Base-by-base conservation (phyloP, 441 rosid genomes). In the Cnidoscolus chayamansa region DNA sequence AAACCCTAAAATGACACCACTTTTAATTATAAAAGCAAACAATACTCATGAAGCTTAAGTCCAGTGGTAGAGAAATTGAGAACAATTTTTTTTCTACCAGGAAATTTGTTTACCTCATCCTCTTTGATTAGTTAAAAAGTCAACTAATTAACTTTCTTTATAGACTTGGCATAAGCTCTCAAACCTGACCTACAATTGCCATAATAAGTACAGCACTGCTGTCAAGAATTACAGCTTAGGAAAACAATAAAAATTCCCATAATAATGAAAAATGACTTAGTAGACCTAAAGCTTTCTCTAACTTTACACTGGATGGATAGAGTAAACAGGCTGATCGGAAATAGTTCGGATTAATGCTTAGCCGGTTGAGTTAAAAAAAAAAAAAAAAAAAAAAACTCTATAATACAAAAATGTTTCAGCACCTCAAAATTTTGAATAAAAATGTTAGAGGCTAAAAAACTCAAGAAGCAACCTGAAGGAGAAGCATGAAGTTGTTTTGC, bases 401-500 rank as follows among this genome's bases (percentile, higher is more conserved):
- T 48, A 13, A 10, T n/a, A 58, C 45, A 56, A 76, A 73, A 63
- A 57, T 66, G 50, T 19, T 13, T 35, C 12, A 56, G 10, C 47
- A 72, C 31, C n/a, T 2, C 40, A 16, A 61, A 60, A 54, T 51
- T 5, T 56, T 16, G 13, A 37, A 54, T 58, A 25, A 64, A 67
- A n/a, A 73, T 58, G 11, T 15, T 25, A 69, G 61, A 56, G 12
- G 3, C 51, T 50, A 20, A 45, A 20, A 45, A 53, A 65, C 37
- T 19, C 51, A 25, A 63, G 16, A 43, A 82, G 59, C 66, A 59
- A 93, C 99, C 98, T 80, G 98, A 93, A 70, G 98, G 91, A 67
- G 91, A 87, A 74, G 96, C 94, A 80, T 95, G 99, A 76, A 95
- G 95, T 75, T 84, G 87, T 76, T 86, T 95, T 2, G 99, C 97